phyloP scores from a whole-genome alignment of 768 basidiomycete species.

The Serendipita sp. region DNA sequence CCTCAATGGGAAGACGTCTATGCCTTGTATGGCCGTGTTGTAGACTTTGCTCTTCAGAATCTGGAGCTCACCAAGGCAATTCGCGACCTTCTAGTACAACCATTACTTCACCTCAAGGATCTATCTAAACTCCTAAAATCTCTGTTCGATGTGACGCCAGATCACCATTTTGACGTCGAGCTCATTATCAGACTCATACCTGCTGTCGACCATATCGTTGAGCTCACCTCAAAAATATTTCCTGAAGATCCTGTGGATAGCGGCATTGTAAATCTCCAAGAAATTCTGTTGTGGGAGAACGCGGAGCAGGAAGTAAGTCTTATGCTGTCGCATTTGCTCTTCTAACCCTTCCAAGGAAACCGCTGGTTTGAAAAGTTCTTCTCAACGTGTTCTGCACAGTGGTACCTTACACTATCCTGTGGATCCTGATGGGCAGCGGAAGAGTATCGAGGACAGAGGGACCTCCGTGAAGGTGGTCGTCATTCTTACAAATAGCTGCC shows the following conservation, averaged over 20 bases:
- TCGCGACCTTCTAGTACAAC: not conserved
- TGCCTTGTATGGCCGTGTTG: not conserved
- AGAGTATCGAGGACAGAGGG: not conserved
- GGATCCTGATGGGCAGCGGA: not conserved
- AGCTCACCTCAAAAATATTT: not conserved
- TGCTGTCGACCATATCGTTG: not conserved
- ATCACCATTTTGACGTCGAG: not conserved
- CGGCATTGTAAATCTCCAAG: not conserved
- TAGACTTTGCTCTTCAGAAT: not conserved
- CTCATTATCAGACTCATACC: not conserved
- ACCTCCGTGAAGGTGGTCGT: not conserved
- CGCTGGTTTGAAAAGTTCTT: not conserved
- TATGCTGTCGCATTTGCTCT: too few species aligned
- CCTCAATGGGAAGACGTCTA: not conserved
- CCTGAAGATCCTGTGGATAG: not conserved
- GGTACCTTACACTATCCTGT: not conserved
- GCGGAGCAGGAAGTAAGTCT: not conserved
- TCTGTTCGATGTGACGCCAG: not conserved
- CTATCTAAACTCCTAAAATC: not conserved
- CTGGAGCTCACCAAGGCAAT: not conserved
- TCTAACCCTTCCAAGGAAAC: not conserved
- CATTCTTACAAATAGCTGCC: not conserved
- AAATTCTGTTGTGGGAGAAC: not conserved
- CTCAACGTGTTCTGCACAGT: not conserved
- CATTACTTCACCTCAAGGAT: not conserved